Evolutionary conservation across 1,284 basidiomycete genomes (phyloP), one percentile per base, ranked within the genome.

Genomic region (Cryptococcus deneoformans): DNA sequence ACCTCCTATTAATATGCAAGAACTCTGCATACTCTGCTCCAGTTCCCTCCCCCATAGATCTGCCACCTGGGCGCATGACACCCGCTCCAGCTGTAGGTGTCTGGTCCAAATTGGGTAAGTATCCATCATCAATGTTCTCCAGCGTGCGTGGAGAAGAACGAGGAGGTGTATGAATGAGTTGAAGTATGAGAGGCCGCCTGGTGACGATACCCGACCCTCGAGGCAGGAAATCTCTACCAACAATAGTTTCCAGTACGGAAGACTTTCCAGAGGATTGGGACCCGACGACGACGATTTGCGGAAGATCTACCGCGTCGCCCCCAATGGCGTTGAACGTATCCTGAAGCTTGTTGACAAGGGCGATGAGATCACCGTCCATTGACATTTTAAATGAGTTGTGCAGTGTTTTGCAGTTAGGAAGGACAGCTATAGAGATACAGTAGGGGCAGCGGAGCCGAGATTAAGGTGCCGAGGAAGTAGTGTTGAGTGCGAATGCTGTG

Each of bases 361-460:
- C 87, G 70, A 98, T 99, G 67, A 98, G 86, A 78, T 97, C 93
- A 53, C 87, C 85, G 78, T 95, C 92, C 92, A 94, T 91, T 63
- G 66, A 83, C 75, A 75, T 74, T 35, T 60, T 72, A 4, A 29
- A 29, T 29, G 29, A 29, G 65, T 48, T 46, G 39, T 38, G 38
- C 29, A 20, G 42, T 55, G 46, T 29, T 54, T 45, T 14, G n/a
- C 8, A 3, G 29, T n/a, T 39, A 34, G 24, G 38, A 16, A 16
- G 24, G 40, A 24, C 20, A 52, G 29, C 24, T 44, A n/a, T 8
- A 44, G 43, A 8, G 43, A 44, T 44, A 44, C 43, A 44, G 43
- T n/a, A n/a, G n/a, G n/a, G 8, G 8, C 8, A 44, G 43, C n/a
- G 43, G 43, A 7, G 43, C n/a, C 42, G 42, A n/a, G n/a, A n/a